Evolutionary conservation across 345 rosid species (phyloP).

Genomic region (Nephelium lappaceum): DNA sequence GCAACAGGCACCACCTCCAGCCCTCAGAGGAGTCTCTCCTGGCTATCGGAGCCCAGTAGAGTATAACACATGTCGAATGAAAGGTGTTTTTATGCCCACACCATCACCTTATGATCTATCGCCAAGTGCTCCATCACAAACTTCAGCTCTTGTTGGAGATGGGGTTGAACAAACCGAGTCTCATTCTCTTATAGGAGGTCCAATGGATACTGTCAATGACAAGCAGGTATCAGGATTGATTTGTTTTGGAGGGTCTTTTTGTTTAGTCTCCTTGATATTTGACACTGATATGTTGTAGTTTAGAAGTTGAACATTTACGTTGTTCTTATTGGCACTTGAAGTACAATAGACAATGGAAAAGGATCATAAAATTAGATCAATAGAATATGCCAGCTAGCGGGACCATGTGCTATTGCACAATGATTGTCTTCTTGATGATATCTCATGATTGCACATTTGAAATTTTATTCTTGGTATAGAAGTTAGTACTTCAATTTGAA

Average conservation of each 20-base stretch:
- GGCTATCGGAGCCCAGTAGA: constrained; percentile 64
- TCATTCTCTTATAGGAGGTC: constrained; percentile 49
- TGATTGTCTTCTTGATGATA: background rate
- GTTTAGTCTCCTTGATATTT: constrained; percentile 13
- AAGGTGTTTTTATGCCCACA: constrained; percentile 74
- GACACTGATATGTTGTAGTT: constrained; percentile 22
- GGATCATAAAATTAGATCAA: background rate
- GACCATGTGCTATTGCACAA: background rate
- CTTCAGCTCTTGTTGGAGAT: constrained; percentile 59
- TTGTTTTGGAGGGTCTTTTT: background rate
- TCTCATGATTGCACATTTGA: background rate
- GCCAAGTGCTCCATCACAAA: constrained; percentile 46
- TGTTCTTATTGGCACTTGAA: constrained; percentile 12
- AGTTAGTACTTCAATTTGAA: constrained; percentile 16
- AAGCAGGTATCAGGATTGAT: constrained; percentile 62
- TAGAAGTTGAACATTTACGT: constrained; percentile 7
- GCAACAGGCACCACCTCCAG: constrained; percentile 63
- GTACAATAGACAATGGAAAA: background rate
- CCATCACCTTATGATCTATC: constrained; percentile 67
- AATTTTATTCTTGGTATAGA: background rate
- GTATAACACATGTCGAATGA: constrained; percentile 66
- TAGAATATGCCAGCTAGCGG: background rate
- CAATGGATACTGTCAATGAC: constrained; percentile 50
- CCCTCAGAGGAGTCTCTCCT: constrained; percentile 62
- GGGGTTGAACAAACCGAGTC: constrained; percentile 53